Evolutionary conservation across 2,329 filamentous ascomycete genomes (phyloP).

Genomic region (Dothistroma pini): DNA sequence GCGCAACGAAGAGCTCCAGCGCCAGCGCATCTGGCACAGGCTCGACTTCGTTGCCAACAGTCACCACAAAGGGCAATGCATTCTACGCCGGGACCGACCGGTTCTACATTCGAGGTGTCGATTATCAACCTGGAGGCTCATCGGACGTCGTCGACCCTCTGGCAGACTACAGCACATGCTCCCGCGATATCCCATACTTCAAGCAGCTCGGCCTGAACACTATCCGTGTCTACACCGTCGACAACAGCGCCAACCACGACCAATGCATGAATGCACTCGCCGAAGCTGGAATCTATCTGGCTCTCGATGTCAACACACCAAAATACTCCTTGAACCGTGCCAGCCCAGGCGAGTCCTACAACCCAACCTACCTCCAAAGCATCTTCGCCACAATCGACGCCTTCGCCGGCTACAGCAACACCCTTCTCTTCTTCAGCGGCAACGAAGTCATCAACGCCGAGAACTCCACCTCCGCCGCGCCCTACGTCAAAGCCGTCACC

Average conservation of each 20-base stretch:
- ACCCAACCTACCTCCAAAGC: conserved; percentile 75
- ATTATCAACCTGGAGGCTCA: conserved; percentile 53
- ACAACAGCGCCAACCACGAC: conserved; percentile 76
- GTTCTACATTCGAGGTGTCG: conserved; percentile 58
- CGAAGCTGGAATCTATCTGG: conserved; percentile 84
- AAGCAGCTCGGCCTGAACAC: conserved; percentile 82
- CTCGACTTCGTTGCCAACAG: conserved; percentile 45
- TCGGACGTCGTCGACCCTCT: conserved; percentile 67
- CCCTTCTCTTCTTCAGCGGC: conserved; percentile 73
- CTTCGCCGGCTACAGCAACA: conserved; percentile 79
- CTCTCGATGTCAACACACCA: conserved; percentile 83
- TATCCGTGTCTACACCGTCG: conserved; percentile 86
- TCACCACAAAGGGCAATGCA: conserved; percentile 49
- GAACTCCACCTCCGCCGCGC: conserved; percentile 58
- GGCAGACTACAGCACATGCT: conserved; percentile 64
- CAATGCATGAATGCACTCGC: conserved; percentile 76
- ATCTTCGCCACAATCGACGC: conserved; percentile 83
- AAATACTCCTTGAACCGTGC: conserved; percentile 79
- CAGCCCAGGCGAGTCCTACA: conserved; percentile 70
- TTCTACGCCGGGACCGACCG: conserved; percentile 60
- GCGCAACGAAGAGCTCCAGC: conserved; percentile 23
- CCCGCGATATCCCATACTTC: conserved; percentile 76
- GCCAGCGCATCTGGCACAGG: conserved; percentile 37
- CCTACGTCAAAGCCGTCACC: conserved; percentile 65
- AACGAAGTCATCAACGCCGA: conserved; percentile 69